Percentiles rank a stretch among this genome's conserved stretches.
Evolutionary conservation across 2,329 filamentous ascomycete genomes (phyloP).

Genomic region (Colletotrichum cordylinicola): DNA sequence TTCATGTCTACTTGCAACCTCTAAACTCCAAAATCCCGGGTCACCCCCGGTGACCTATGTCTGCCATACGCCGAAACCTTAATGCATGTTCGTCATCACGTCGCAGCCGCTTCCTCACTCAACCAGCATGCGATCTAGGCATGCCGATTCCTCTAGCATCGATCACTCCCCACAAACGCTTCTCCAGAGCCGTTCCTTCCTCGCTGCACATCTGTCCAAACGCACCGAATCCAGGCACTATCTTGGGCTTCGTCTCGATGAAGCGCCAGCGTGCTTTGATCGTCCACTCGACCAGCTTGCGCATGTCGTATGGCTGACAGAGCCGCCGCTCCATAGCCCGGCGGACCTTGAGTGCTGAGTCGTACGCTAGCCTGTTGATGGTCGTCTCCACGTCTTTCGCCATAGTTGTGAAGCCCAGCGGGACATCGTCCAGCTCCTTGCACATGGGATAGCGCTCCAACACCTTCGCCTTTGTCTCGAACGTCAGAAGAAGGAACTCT

Average conservation of each 20-base stretch:
- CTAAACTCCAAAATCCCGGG: background rate
- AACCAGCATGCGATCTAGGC: background rate
- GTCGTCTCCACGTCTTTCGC: background rate
- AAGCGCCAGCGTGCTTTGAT: background rate
- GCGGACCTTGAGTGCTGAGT: background rate
- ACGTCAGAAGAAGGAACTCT: background rate
- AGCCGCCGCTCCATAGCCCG: constrained; percentile 7
- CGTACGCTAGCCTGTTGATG: background rate
- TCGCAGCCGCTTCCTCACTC: fast-evolving
- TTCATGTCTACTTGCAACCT: too few relatives aligned
- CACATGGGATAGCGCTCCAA: background rate
- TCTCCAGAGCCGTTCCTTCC: background rate
- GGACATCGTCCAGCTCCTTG: background rate
- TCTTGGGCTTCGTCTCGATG: background rate
- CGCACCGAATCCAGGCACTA: background rate
- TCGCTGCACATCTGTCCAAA: background rate
- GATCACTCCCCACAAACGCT: background rate
- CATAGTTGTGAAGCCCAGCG: background rate
- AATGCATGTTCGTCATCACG: background rate
- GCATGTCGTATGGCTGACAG: background rate
- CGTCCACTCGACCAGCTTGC: background rate
- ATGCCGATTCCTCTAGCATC: background rate
- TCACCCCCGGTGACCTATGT: background rate
- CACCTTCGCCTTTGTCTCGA: background rate
- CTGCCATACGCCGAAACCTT: background rate